Base-by-base conservation (phyloP, 805 yeast species). In the Metschnikowia lochheadii region DNA sequence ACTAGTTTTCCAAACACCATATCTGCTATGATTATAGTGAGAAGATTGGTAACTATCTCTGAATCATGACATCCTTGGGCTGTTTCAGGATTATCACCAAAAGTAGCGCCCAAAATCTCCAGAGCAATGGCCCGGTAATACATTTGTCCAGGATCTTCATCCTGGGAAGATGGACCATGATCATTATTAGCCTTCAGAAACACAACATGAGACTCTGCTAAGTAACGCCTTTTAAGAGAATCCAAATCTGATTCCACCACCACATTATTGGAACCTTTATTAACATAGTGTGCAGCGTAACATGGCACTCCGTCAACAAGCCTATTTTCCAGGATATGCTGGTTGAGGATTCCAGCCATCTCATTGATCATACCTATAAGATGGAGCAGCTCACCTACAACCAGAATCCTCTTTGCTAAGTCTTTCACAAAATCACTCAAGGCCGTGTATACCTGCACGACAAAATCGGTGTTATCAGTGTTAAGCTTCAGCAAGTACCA, bases 341-440 rank as follows among this genome's bases (percentile, higher is more conserved):
- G 20, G 6, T 53, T 49, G 10, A 54, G 35, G 21, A 57, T 42
- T 2, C 3, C 38, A 3, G 63, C 57, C 14, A 63, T 32, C 17
- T 66, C 67, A 51, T 70, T 68, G 17, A 58, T 26, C 37, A 66
- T 33, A 1, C 42, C 51, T 6, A 66, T 36, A 10, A 61, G 26
- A 2, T 56, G 54, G 18, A 59, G 56, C 52, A 50, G 54, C 40
- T 46, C 53, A 5, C 48, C 48, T 6, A 54, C 41, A 8, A 11
- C 41, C 55, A 48, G 54, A 20, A 56, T 20, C 17, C 60, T 42
- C n/a, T 39, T 21, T 20, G 58, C 47, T 13, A 54, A 15, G 31
- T 52, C 57, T 14, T 39, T 40, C 6, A 57, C 57, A 38, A 57
- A 48, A 5, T 39, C 56, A 41, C 61, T 54, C 14, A 57, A 21